Conservation (phyloP, 805 yeast species). For the Sugiyamaella boreocaroliniensis region DNA sequence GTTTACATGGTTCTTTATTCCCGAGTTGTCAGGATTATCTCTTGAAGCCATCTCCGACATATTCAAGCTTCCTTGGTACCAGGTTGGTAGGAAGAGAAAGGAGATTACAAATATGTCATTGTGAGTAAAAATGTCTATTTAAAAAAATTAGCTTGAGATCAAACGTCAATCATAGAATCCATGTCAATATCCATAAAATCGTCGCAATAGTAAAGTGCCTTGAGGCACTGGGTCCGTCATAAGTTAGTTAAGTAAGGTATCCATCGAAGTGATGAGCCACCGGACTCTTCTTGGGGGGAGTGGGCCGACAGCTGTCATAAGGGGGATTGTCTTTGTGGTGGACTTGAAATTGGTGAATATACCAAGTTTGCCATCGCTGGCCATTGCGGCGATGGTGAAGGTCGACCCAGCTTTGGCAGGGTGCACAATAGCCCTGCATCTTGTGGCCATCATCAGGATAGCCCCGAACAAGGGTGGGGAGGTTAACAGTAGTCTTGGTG, state of each 20-base stretch:
- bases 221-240: background rate
- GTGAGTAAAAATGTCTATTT: no score
- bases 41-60: slow-evolving; percentile 48
- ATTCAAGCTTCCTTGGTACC: slow-evolving; percentile 51
- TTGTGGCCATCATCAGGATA: slow-evolving; percentile 10
- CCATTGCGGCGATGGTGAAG: slow-evolving; percentile 17
- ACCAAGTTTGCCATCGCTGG: slow-evolving; percentile 19
- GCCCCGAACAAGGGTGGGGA: slow-evolving; percentile 13
- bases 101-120: no score
- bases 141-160: no score
- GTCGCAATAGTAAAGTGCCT: background rate
- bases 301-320: slow-evolving; percentile 7
- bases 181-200: background rate
- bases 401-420: slow-evolving; percentile 14
- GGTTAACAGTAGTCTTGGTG: slow-evolving; percentile 9
- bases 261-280: slow-evolving; percentile 5
- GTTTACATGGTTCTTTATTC: slow-evolving; percentile 45
- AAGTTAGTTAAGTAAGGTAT: background rate
- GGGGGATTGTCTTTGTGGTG: slow-evolving; percentile 16
- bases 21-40: slow-evolving; percentile 45
- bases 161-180: no score
- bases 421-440: slow-evolving; percentile 17
- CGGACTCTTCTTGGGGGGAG: background rate
- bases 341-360: slow-evolving; percentile 16
- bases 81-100: slow-evolving; percentile 35